phyloP scores from a whole-genome alignment of 1,139 yeast genomes.

The Pichia cactophila region DNA sequence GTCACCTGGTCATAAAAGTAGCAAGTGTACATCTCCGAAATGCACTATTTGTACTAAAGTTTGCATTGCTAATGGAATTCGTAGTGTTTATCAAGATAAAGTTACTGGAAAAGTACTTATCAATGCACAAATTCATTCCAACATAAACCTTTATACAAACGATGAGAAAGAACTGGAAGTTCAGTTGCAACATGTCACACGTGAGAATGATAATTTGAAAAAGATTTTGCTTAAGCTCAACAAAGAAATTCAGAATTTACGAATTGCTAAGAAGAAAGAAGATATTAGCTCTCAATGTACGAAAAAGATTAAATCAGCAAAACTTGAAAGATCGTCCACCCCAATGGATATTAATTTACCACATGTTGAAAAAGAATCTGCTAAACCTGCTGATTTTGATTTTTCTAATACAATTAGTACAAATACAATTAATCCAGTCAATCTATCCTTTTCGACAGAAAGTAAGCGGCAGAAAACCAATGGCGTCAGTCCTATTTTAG shows the following conservation, averaged over 20 bases:
- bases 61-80: constrained; percentile 10
- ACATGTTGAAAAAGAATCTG: background rate
- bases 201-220: constrained; percentile 34
- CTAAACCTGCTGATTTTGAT: background rate
- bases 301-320: background rate
- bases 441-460: constrained; percentile 25
- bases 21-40: background rate
- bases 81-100: constrained; percentile 14
- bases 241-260: constrained; percentile 30
- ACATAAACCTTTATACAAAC: constrained; percentile 26
- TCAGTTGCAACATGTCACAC: constrained; percentile 32
- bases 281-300: background rate
- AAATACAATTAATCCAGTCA: constrained; percentile 30
- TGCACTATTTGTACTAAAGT: constrained; percentile 6
- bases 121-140: constrained; percentile 29
- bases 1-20: background rate
- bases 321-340: background rate
- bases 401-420: constrained; percentile 9
- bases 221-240: constrained; percentile 32
- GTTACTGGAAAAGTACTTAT: constrained; percentile 17
- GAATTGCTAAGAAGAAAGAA: constrained; percentile 19
- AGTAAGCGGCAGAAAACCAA: constrained; percentile 23
- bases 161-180: constrained; percentile 25
- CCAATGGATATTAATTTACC: background rate
- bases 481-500: constrained; percentile 3